A percentile compares a stretch with the other conserved stretches of the same genome.
Evolutionary conservation across 2,329 filamentous ascomycete genomes (phyloP).

Genomic region (Beauveria varroae): DNA sequence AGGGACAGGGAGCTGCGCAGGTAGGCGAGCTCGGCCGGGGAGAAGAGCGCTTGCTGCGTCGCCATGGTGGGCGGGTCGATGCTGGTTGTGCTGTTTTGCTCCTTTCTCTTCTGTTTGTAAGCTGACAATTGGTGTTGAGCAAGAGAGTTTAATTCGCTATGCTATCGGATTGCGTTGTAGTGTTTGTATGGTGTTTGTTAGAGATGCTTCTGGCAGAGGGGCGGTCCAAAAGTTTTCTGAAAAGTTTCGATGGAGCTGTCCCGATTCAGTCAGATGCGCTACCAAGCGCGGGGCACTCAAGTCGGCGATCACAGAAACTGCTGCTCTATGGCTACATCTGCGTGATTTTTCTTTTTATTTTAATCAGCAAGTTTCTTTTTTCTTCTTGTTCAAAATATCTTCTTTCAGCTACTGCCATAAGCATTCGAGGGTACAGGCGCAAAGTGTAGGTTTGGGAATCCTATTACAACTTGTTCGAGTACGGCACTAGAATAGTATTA

Average conservation of each 20-base stretch:
- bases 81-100: background rate
- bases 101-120: background rate
- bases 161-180: background rate
- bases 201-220: background rate
- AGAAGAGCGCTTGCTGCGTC: slow-evolving; percentile 68
- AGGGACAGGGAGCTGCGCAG: slow-evolving; percentile 81
- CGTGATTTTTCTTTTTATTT: background rate
- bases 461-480: too few species aligned
- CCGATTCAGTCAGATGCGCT: background rate
- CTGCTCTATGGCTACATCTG: too few species aligned
- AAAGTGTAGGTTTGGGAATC: too few species aligned
- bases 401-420: too few species aligned
- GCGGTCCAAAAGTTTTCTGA: slow-evolving; percentile 7
- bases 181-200: background rate
- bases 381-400: background rate
- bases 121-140: background rate
- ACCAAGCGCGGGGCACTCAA: background rate
- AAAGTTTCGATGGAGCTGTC: slow-evolving; percentile 9
- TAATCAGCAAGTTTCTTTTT: background rate
- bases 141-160: background rate
- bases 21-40: slow-evolving; percentile 93
- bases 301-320: background rate
- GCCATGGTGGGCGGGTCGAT: slow-evolving; percentile 41
- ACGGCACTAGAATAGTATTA: too few species aligned
- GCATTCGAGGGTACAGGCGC: too few species aligned